Percentiles rank a stretch among this genome's conserved stretches.
These are phyloP conservation scores for Russula virescens DNA, from an alignment of 768 basidiomycete species.

Conservation along the genomic window DNA sequence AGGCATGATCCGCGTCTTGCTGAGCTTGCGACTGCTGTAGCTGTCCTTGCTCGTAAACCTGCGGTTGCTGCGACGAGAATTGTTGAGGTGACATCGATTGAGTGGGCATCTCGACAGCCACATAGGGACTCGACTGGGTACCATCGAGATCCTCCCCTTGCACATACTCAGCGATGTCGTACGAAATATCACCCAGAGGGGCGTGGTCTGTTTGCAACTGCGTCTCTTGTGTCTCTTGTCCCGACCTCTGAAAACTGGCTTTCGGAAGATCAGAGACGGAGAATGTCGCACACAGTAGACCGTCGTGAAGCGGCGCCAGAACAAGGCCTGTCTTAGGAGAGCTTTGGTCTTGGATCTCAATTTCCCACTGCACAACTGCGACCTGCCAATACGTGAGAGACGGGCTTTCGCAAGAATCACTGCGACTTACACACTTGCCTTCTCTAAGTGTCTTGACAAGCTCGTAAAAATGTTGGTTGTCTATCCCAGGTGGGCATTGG, in stretches of 20 bases:
- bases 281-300: slow-evolving; percentile 1
- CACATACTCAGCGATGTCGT: not conserved
- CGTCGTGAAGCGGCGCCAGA: not conserved
- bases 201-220: not conserved
- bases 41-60: not conserved
- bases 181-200: not conserved
- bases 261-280: not conserved
- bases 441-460: slow-evolving; percentile 1
- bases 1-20: no score
- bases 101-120: no score
- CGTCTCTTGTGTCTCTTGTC: not conserved
- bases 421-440: not conserved
- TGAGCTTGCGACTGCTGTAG: no score
- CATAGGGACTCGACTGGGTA: not conserved
- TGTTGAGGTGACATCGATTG: no score
- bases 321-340: not conserved
- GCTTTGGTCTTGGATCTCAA: not conserved
- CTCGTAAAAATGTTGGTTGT: not conserved
- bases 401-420: no score
- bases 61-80: not conserved
- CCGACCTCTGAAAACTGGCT: not conserved
- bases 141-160: not conserved
- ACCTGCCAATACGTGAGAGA: not conserved
- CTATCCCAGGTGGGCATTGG: not conserved
- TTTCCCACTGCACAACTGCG: slow-evolving; percentile 3